Evolutionary conservation across 179 eudicot genomes (phyloP).

Genomic region (Silene vulgaris): DNA sequence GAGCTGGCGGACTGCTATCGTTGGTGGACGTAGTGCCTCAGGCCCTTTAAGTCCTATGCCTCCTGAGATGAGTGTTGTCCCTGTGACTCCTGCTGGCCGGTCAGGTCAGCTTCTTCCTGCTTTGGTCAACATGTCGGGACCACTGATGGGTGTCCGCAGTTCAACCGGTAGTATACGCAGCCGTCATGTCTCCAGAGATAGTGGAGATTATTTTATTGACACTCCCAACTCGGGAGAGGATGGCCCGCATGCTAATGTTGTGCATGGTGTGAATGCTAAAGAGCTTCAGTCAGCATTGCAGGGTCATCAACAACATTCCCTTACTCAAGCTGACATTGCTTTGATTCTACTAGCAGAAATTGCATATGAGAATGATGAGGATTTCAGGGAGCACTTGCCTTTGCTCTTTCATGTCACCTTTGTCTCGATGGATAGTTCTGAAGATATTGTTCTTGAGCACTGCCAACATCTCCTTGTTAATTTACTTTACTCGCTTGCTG

Average conservation of each 20-base stretch:
- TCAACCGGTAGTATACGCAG: constrained; percentile 93
- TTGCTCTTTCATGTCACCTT: constrained; percentile 90
- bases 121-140: constrained; percentile 94
- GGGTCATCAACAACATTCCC: constrained; percentile 95
- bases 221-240: constrained; percentile 97
- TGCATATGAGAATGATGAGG: constrained; percentile 96
- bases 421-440: constrained; percentile 98
- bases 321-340: constrained; percentile 95
- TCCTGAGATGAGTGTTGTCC: constrained; percentile 78
- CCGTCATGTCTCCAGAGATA: constrained; percentile 91
- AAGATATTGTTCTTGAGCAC: constrained; percentile 94
- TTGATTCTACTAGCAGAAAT: constrained; percentile 93
- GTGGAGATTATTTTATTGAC: constrained; percentile 92
- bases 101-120: constrained; percentile 96
- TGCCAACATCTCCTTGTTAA: constrained; percentile 96
- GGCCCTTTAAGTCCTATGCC: constrained; percentile 94
- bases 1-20: constrained; percentile 87
- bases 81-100: constrained; percentile 69
- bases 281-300: constrained; percentile 96
- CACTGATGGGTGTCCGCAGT: constrained; percentile 92
- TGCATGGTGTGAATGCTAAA: constrained; percentile 76
- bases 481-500: constrained; percentile 86
- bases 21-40: constrained; percentile 89
- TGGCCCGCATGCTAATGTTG: constrained; percentile 57
- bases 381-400: constrained; percentile 92